phyloP scores from a whole-genome alignment of 2,329 filamentous ascomycete genomes.

The Chaetoscypha palmicola region DNA sequence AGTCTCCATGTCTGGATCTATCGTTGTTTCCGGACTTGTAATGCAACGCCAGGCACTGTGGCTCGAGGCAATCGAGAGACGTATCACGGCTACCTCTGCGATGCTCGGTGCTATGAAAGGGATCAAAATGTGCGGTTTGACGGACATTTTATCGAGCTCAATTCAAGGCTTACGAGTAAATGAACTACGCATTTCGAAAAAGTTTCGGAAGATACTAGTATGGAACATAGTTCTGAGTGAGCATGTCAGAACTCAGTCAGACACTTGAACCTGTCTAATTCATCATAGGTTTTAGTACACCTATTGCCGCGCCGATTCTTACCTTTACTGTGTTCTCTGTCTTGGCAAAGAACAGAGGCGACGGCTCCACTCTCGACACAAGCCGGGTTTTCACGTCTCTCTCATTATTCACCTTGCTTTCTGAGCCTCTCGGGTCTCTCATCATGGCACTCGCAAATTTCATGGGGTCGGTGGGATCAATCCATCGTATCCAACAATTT shows the following conservation, averaged over 20 bases:
- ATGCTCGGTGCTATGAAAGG: conserved; percentile 26
- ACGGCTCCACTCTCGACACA: conserved; percentile 20
- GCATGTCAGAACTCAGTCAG: background rate
- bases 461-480: conserved; percentile 32
- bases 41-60: conserved; percentile 26
- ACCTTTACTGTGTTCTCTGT: conserved; percentile 22
- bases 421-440: conserved; percentile 33
- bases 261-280: background rate
- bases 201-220: conserved; percentile 30
- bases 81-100: conserved; percentile 21
- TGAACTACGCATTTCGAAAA: conserved; percentile 5
- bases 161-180: conserved; percentile 30
- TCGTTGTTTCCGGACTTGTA: conserved; percentile 6
- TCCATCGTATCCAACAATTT: conserved; percentile 34
- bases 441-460: conserved; percentile 34
- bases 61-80: conserved; percentile 25
- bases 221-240: background rate
- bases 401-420: conserved; percentile 34
- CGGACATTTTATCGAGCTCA: conserved; percentile 24
- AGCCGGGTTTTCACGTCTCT: conserved; percentile 34
- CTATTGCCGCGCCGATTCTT: conserved; percentile 13
- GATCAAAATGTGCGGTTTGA: conserved; percentile 28
- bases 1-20: conserved; percentile 24
- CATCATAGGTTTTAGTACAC: conserved; percentile 3
- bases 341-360: conserved; percentile 17